Conservation (phyloP, 2,329 filamentous ascomycete genomes). For the Coniochaeta ligniaria region DNA sequence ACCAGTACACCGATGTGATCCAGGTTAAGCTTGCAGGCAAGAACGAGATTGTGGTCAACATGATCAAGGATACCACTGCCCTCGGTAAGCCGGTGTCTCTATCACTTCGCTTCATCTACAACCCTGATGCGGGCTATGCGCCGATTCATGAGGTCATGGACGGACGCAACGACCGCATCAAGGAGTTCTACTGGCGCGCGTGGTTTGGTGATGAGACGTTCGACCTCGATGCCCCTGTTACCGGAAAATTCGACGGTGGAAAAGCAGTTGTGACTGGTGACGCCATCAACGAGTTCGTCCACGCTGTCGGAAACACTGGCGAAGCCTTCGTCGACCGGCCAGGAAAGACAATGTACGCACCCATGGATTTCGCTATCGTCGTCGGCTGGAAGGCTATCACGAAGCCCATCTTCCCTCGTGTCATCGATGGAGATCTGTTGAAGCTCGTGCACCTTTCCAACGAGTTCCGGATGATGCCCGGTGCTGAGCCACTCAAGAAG, state of each 20-base stretch:
- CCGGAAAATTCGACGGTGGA: slow-evolving; percentile 84
- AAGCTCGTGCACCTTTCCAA: slow-evolving; percentile 97
- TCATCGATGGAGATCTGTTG: slow-evolving; percentile 90
- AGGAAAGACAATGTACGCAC: slow-evolving; percentile 87
- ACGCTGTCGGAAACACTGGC: slow-evolving; percentile 94
- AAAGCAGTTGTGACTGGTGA: slow-evolving; percentile 80
- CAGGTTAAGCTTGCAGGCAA: slow-evolving; percentile 70
- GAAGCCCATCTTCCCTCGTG: slow-evolving; percentile 96
- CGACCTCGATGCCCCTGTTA: slow-evolving; percentile 78
- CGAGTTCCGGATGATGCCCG: slow-evolving; percentile 95
- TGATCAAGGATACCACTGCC: slow-evolving; percentile 90
- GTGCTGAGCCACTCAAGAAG: slow-evolving; percentile 90
- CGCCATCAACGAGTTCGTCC: slow-evolving; percentile 97
- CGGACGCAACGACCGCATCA: slow-evolving; percentile 92
- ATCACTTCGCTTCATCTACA: slow-evolving; percentile 84
- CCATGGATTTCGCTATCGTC: slow-evolving; percentile 99
- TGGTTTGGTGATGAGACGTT: slow-evolving; percentile 90
- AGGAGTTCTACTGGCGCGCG: slow-evolving; percentile 97
- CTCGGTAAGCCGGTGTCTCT: slow-evolving; percentile 76
- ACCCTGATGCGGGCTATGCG: slow-evolving; percentile 93
- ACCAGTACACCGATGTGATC: slow-evolving; percentile 82
- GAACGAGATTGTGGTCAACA: slow-evolving; percentile 77
- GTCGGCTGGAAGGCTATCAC: slow-evolving; percentile 98
- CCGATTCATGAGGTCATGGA: slow-evolving; percentile 97
- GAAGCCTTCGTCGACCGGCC: slow-evolving; percentile 96